Percentiles rank a stretch among this genome's conserved stretches.
Conservation (phyloP, 257 asterid species). For the Solanum chmielewskii region DNA sequence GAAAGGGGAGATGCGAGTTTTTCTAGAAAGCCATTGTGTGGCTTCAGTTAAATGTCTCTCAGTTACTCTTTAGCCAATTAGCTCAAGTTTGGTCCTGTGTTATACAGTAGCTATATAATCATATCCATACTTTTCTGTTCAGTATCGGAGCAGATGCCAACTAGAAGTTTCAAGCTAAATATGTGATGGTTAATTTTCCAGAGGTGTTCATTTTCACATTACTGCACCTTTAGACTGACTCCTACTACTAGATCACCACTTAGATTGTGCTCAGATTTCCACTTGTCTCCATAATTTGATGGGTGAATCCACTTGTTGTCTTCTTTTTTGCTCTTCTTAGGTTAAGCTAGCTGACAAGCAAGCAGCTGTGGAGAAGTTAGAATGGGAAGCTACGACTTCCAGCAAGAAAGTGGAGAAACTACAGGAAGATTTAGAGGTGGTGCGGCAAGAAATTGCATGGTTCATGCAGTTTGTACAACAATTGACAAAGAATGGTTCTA, state of each 20-base stretch:
- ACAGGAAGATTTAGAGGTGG: constrained; percentile 52
- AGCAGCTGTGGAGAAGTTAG: constrained; percentile 88
- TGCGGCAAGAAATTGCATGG: constrained; percentile 55
- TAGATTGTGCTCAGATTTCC: neutral
- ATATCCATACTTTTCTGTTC: neutral
- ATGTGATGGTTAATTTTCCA: neutral
- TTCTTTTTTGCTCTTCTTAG: constrained; percentile 17
- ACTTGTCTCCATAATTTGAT: neutral
- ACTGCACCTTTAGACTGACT: neutral
- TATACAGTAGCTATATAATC: neutral
- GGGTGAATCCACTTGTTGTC: neutral
- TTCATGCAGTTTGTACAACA: constrained; percentile 57
- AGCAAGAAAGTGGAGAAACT: constrained; percentile 62
- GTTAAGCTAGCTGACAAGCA: constrained; percentile 93
- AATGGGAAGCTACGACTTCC: constrained; percentile 83
- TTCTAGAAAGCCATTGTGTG: neutral
- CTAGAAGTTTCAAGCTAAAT: neutral
- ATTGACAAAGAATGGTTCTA: constrained; percentile 31
- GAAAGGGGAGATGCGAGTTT: neutral
- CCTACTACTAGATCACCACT: neutral
- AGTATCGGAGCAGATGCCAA: neutral
- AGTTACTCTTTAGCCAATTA: neutral
- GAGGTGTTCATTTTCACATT: neutral
- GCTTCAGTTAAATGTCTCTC: neutral
- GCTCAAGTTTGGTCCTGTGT: neutral